Evolutionary conservation across 805 yeast genomes (phyloP).

Genomic region (Myxozyma geophila): DNA sequence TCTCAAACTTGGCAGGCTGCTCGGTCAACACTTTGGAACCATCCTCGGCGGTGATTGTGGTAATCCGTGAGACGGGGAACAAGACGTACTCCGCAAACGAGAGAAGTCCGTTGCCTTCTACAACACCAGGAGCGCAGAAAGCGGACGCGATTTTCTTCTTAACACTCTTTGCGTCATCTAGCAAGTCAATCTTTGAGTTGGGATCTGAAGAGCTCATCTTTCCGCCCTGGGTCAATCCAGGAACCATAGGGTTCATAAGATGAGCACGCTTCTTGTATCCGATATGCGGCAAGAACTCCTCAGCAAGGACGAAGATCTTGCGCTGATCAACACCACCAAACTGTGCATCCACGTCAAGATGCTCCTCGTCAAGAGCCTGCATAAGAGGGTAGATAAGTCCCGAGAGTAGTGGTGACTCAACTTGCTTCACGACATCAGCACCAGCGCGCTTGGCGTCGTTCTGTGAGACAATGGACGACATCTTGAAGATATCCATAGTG

Average conservation of each 20-base stretch:
- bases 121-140: constrained; percentile 92
- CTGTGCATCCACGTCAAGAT: constrained; percentile 86
- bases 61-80: constrained; percentile 80
- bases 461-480: constrained; percentile 84
- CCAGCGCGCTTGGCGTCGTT: constrained; percentile 99
- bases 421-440: constrained; percentile 99
- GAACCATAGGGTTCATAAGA: constrained; percentile 98
- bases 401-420: constrained; percentile 85
- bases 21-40: constrained; percentile 37
- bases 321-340: constrained; percentile 99
- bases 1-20: constrained; percentile 61
- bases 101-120: constrained; percentile 87
- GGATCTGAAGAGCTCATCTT: constrained; percentile 99
- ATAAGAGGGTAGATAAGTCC: constrained; percentile 96
- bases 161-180: constrained; percentile 86
- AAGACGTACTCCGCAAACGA: constrained; percentile 84
- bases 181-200: constrained; percentile 90
- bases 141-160: constrained; percentile 92
- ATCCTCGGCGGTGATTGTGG: constrained; percentile 18
- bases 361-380: constrained; percentile 98
- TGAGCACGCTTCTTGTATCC: constrained; percentile 98
- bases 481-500: constrained; percentile 85
- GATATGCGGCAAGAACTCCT: constrained; percentile 81
- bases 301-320: constrained; percentile 95
- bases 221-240: constrained; percentile 93